Base-by-base conservation (phyloP, 140 eudicot genomes). In the Senecio squalidus region DNA sequence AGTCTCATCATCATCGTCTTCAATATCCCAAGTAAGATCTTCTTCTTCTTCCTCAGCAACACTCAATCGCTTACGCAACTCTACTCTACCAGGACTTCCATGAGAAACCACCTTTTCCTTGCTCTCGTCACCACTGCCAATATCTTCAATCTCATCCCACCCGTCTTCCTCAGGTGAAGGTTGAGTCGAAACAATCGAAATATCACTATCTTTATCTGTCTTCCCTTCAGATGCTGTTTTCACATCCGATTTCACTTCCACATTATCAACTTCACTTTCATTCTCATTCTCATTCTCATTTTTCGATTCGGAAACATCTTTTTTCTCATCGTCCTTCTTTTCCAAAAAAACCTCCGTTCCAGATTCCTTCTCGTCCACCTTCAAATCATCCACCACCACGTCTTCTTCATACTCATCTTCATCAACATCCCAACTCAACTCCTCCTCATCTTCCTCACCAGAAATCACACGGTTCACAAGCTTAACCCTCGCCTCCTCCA, bases 111-210 rank as follows among this genome's bases (percentile, higher is more conserved):
- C 75, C 73, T 79, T 84, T 20, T 38, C 79, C 72, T 79, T 84
- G 21, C 22, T 70, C 63, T 82, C 97, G 49, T 82, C 92, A 33
- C 64, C 57, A 53, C 84, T 81, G 14, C 85, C 90, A 25, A 81
- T 62, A 76, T 88, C 88, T 59, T 88, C 96, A 74, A 89, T 79
- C 67, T 88, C 95, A 71, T 88, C 96, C 96, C 96, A 88, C 27
- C 83, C 88, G 22, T 80, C 96, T 69, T 76, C 94, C 44, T 72
- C 89, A 0, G 77, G 85, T 21, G 91, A 78, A 0, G 83, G 74
- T 45, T 75, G 89, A 74, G 86, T 85, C 10, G 91, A 78, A 45
- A 82, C 76, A 62, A 80, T 58, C 3, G 94, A 80, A 41, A 82
- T 67, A 70, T 89, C 97, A 69, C 94, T 84, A 63, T 82, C 80